Percentiles rank a stretch among this genome's conserved stretches.
phyloP scores from a whole-genome alignment of 805 yeast species.

The Lachancea cidri region DNA sequence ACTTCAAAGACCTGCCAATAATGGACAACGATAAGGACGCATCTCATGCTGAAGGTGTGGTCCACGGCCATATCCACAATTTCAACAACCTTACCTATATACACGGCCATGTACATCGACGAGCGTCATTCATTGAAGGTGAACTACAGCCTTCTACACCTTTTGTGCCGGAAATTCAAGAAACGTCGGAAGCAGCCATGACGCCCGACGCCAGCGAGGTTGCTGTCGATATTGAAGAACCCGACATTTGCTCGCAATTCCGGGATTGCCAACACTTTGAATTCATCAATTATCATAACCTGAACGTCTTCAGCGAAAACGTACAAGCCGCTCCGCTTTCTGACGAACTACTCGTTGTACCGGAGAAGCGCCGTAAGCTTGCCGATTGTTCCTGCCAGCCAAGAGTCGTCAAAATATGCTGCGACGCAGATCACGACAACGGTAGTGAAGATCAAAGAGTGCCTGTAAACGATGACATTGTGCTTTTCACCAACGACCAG shows the following conservation, averaged over 20 bases:
- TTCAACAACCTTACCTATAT: conserved; percentile 57
- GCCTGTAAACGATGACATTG: conserved; percentile 10
- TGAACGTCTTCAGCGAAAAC: conserved; percentile 10
- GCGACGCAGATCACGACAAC: conserved; percentile 33
- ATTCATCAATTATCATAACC: conserved; percentile 36
- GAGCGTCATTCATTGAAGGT: not conserved
- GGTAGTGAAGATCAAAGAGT: conserved; percentile 2
- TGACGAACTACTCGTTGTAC: conserved; percentile 1
- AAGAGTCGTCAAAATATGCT: conserved; percentile 38
- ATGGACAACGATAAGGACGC: not conserved
- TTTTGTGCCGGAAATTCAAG: not conserved
- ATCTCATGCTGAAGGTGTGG: conserved; percentile 41
- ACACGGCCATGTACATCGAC: conserved; percentile 60
- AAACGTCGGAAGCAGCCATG: not conserved
- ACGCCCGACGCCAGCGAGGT: not conserved
- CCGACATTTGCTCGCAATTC: conserved; percentile 13
- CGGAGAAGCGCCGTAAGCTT: conserved; percentile 3
- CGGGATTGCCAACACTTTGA: conserved; percentile 40
- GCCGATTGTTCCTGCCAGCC: conserved; percentile 29
- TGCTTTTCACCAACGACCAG: conserved; percentile 9
- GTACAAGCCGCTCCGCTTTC: not conserved
- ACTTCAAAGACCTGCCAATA: not conserved
- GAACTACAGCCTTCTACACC: not conserved
- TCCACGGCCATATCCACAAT: conserved; percentile 64
- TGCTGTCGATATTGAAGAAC: conserved; percentile 5